Evolutionary conservation across 768 basidiomycete species (phyloP).

Genomic region (Podaxis sp.): DNA sequence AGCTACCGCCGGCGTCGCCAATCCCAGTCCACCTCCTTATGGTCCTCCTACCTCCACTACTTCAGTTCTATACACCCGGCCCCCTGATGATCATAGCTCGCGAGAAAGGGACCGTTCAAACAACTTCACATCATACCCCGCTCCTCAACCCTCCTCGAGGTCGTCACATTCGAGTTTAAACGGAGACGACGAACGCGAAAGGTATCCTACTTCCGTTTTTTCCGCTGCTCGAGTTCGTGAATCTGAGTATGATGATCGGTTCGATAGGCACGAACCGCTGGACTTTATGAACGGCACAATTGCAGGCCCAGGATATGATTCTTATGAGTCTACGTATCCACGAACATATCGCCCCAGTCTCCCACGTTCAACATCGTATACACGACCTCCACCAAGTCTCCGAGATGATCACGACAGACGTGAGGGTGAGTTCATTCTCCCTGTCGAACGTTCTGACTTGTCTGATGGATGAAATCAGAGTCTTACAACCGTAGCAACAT

Average conservation of each 20-base stretch:
- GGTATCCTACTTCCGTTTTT: not conserved
- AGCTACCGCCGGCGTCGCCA: not conserved
- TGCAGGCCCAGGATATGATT: not conserved
- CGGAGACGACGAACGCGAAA: slow-evolving; percentile 5
- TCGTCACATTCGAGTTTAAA: not conserved
- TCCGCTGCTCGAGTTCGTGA: not conserved
- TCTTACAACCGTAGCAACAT: slow-evolving; percentile 1
- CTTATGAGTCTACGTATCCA: not conserved
- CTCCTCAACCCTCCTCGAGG: not conserved
- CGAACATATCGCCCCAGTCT: slow-evolving; percentile 3
- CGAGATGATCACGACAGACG: not conserved
- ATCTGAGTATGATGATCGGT: not conserved
- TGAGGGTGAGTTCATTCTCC: slow-evolving; percentile 6
- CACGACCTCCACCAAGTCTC: not conserved
- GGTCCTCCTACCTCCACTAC: not conserved
- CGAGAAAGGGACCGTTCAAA: slow-evolving; percentile 7
- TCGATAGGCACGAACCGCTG: not conserved
- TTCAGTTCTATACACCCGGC: not conserved
- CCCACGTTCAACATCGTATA: not conserved
- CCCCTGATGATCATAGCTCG: not conserved
- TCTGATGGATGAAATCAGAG: not conserved
- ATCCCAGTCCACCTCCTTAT: not conserved
- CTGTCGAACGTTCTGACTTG: not conserved
- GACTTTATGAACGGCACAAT: slow-evolving; percentile 6
- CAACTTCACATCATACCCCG: not conserved